A percentile compares a stretch with the other conserved stretches of the same genome.
These are phyloP conservation scores for Sesbania bispinosa DNA, from an alignment of 306 rosid genomes.

Conservation along the genomic window DNA sequence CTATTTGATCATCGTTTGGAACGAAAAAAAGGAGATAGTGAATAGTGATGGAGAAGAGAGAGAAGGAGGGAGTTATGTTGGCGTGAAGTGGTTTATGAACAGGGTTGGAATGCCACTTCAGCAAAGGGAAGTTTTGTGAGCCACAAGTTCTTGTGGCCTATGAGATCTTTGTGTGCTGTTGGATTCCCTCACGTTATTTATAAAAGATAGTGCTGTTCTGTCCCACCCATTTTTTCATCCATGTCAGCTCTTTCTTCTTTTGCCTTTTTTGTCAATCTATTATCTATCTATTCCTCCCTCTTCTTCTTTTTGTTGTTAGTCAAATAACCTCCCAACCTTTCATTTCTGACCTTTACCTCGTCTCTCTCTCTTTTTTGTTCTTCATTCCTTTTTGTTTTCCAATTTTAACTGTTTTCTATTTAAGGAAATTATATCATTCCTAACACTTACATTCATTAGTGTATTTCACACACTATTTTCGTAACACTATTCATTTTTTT, in stretches of 20 bases:
- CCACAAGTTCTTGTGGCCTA: constrained; percentile 89
- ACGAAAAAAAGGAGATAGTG: constrained; percentile 3
- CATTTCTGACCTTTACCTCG: not conserved
- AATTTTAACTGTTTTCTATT: no score
- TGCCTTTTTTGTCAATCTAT: constrained; percentile 1
- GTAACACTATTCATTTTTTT: no score
- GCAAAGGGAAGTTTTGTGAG: constrained; percentile 45
- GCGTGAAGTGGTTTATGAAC: constrained; percentile 30
- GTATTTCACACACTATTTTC: no score
- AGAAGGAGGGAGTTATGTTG: not conserved
- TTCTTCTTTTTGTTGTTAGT: not conserved
- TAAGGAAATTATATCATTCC: no score
- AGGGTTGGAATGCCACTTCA: constrained; percentile 53
- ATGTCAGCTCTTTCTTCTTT: constrained; percentile 41
- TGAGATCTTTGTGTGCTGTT: constrained; percentile 65
- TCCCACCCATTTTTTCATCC: constrained; percentile 38
- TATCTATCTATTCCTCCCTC: not conserved
- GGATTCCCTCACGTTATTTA: constrained; percentile 61
- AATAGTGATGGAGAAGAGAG: not conserved
- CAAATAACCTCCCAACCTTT: not conserved
- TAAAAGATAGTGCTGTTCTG: constrained; percentile 55
- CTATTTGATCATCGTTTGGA: constrained; percentile 4
- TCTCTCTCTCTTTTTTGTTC: no score
- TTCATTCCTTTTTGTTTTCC: no score
- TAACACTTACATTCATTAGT: no score